A percentile compares a stretch with the other conserved stretches of the same genome.
phyloP scores from a whole-genome alignment of 257 asterid species.

The Gentiana straminea region DNA sequence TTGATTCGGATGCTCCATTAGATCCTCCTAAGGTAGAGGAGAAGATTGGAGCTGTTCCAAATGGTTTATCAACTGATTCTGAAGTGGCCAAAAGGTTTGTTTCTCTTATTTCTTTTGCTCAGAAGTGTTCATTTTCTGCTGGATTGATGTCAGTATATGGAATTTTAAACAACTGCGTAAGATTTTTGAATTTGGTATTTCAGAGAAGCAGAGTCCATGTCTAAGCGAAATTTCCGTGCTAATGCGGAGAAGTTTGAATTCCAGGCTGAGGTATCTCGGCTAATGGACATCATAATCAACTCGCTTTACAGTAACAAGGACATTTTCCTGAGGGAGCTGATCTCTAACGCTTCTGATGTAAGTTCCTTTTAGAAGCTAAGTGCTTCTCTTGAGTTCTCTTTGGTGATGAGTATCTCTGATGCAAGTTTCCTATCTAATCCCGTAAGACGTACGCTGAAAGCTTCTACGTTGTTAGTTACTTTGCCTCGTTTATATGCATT shows the following conservation, averaged over 20 bases:
- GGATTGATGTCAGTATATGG: neutral
- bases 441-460: too few relatives aligned
- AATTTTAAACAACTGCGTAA: neutral
- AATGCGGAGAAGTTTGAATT: slow-evolving; percentile 87
- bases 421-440: too few relatives aligned
- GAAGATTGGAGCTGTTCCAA: slow-evolving; percentile 67
- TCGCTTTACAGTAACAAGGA: slow-evolving; percentile 95
- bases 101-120: neutral
- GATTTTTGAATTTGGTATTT: slow-evolving; percentile 13
- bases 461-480: too few relatives aligned
- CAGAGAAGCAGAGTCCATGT: slow-evolving; percentile 90
- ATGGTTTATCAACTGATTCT: slow-evolving; percentile 83
- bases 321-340: slow-evolving; percentile 89
- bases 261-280: slow-evolving; percentile 98
- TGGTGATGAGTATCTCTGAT: neutral
- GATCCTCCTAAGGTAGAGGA: slow-evolving; percentile 90
- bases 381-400: neutral
- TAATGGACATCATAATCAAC: slow-evolving; percentile 93
- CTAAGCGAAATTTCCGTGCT: slow-evolving; percentile 54
- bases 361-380: slow-evolving; percentile 12
- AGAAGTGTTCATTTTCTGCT: neutral
- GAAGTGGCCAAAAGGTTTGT: slow-evolving; percentile 69
- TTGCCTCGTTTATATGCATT: neutral
- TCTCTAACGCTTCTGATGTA: slow-evolving; percentile 97
- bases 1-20: slow-evolving; percentile 45